A percentile compares a stretch with the other conserved stretches of the same genome.
Conservation (phyloP, 179 eudicot species). For the Drosera spatulata region DNA sequence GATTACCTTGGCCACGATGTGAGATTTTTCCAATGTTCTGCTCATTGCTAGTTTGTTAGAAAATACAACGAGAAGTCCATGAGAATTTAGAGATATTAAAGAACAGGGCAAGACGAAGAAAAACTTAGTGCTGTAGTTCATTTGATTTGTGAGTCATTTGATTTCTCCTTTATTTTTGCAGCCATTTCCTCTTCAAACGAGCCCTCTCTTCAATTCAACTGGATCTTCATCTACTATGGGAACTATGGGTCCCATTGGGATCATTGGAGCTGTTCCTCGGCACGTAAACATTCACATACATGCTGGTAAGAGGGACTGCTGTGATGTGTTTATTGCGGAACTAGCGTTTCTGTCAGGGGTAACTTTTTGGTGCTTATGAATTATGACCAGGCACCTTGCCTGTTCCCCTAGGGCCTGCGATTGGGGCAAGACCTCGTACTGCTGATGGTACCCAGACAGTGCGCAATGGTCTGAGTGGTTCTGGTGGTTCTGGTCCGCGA, state of each 20-base stretch:
- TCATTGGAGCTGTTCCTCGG: slow-evolving; percentile 52
- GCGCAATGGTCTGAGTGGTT: slow-evolving; percentile 25
- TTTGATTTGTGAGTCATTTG: background rate
- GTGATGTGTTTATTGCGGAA: background rate
- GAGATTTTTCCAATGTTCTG: too few relatives aligned
- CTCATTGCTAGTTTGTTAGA: too few relatives aligned
- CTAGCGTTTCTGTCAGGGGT: background rate
- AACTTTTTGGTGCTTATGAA: slow-evolving; percentile 2
- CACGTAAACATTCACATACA: slow-evolving; percentile 82
- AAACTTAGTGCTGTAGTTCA: too few relatives aligned
- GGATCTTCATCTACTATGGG: slow-evolving; percentile 32
- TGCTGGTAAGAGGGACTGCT: slow-evolving; percentile 43
- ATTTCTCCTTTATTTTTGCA: slow-evolving; percentile 19
- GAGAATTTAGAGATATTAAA: too few relatives aligned
- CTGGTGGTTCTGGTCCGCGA: slow-evolving; percentile 36
- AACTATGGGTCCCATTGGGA: slow-evolving; percentile 47
- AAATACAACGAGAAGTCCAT: too few relatives aligned
- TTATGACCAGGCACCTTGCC: slow-evolving; percentile 21
- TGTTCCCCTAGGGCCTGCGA: slow-evolving; percentile 39
- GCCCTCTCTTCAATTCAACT: slow-evolving; percentile 54
- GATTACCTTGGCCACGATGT: too few relatives aligned
- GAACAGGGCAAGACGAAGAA: too few relatives aligned
- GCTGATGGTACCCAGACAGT: slow-evolving; percentile 51
- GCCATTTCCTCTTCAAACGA: slow-evolving; percentile 87
- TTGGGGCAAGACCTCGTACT: slow-evolving; percentile 50